phyloP scores from a whole-genome alignment of 140 eudicot species.

The Bidens hawaiensis region DNA sequence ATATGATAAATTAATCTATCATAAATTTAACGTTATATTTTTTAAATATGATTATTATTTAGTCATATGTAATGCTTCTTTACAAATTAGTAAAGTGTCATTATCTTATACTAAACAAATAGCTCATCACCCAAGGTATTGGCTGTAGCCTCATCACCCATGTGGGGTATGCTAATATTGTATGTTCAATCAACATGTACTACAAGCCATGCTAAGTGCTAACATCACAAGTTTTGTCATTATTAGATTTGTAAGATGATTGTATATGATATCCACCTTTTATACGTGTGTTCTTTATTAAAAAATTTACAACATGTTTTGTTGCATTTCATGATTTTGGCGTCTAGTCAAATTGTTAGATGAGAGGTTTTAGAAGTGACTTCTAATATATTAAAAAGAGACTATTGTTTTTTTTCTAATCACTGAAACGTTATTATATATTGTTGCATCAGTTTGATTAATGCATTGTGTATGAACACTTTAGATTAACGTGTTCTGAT shows the following conservation, averaged over 20 bases:
- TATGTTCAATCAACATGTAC: not conserved
- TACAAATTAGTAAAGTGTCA: not conserved
- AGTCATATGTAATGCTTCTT: not conserved
- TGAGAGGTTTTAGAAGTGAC: not conserved
- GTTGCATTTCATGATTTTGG: not conserved
- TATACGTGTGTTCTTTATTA: not conserved
- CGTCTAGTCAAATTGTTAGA: not conserved
- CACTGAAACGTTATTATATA: too few species aligned
- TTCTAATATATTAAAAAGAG: not conserved
- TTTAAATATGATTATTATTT: not conserved
- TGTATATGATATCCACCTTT: not conserved
- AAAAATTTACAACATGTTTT: not conserved
- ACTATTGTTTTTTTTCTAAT: too few species aligned
- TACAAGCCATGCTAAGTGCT: constrained; percentile 20
- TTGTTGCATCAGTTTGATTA: too few species aligned
- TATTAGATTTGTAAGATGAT: constrained; percentile 5
- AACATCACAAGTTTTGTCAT: constrained; percentile 17
- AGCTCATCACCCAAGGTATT: not conserved
- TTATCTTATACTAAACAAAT: not conserved
- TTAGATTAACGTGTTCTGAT: too few species aligned
- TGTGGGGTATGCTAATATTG: too few species aligned
- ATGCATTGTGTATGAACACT: too few species aligned
- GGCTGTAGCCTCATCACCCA: constrained; percentile 16
- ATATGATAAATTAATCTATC: not conserved
- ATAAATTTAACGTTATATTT: not conserved